phyloP scores from a whole-genome alignment of 805 yeast genomes.

The Metschnikowia henanensis region DNA sequence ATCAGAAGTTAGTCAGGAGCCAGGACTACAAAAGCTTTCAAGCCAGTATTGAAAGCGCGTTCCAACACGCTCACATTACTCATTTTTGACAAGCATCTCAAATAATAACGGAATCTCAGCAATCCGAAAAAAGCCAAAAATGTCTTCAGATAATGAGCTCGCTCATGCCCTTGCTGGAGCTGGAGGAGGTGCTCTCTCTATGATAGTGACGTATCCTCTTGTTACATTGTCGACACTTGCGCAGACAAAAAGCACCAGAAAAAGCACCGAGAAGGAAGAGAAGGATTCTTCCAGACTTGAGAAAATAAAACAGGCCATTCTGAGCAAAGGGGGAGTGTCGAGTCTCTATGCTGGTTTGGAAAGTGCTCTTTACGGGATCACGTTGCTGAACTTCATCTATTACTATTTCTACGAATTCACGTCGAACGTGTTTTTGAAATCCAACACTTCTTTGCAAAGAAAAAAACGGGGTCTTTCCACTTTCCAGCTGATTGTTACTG shows the following conservation, averaged over 20 bases:
- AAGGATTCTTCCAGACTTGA: slow-evolving; percentile 19
- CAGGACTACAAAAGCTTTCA: no score
- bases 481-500: slow-evolving; percentile 67
- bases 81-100: no score
- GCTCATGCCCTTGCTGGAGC: slow-evolving; percentile 97
- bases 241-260: slow-evolving; percentile 56
- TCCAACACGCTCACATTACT: no score
- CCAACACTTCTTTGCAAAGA: slow-evolving; percentile 27
- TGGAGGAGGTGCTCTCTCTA: slow-evolving; percentile 86
- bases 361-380: slow-evolving; percentile 82
- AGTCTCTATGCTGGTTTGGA: slow-evolving; percentile 87
- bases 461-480: slow-evolving; percentile 50
- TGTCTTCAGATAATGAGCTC: slow-evolving; percentile 34
- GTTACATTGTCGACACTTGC: slow-evolving; percentile 86
- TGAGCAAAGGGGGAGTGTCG: slow-evolving; percentile 53
- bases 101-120: neutral
- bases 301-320: slow-evolving; percentile 44
- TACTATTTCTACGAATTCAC: slow-evolving; percentile 88
- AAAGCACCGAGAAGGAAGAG: slow-evolving; percentile 13
- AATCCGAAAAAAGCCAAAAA: neutral
- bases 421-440: slow-evolving; percentile 42
- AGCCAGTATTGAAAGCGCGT: no score
- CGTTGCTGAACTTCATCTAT: slow-evolving; percentile 83
- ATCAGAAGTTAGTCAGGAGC: no score
- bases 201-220: slow-evolving; percentile 87